Evolutionary conservation across 805 yeast genomes (phyloP).

Genomic region (Wickerhamomyces silvicola): DNA sequence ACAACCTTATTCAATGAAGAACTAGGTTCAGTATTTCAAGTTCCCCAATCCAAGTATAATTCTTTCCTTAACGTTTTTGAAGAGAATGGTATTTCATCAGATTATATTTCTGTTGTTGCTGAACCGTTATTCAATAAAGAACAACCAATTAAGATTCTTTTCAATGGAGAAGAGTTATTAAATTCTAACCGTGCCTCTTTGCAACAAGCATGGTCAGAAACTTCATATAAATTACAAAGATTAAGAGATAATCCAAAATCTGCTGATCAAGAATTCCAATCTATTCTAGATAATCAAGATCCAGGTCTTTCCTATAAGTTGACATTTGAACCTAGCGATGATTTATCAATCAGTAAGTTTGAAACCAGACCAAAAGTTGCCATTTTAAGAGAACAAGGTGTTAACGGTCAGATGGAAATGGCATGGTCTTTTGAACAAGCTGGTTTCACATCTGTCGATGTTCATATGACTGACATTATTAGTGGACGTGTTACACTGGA

Average conservation of each 20-base stretch:
- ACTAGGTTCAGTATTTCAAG: conserved; percentile 93
- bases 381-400: conserved; percentile 96
- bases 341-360: conserved; percentile 32
- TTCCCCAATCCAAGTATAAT: conserved; percentile 44
- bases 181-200: conserved; percentile 57
- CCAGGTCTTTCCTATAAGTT: conserved; percentile 86
- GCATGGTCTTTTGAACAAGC: conserved; percentile 95
- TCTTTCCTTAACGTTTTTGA: conserved; percentile 50
- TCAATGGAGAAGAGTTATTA: conserved; percentile 42
- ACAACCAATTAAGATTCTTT: conserved; percentile 42
- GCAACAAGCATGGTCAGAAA: conserved; percentile 80
- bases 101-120: conserved; percentile 59
- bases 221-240: conserved; percentile 85
- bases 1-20: conserved; percentile 82
- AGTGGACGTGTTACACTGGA: conserved; percentile 64
- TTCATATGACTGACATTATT: conserved; percentile 91
- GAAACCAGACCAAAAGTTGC: conserved; percentile 78
- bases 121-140: conserved; percentile 53
- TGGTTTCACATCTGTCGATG: conserved; percentile 90
- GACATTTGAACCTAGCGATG: conserved; percentile 56
- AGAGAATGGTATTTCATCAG: conserved; percentile 51
- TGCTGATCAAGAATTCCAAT: conserved; percentile 78
- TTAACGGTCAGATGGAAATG: conserved; percentile 97
- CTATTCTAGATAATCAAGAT: conserved; percentile 71
- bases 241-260: conserved; percentile 91